phyloP scores from a whole-genome alignment of 2,329 filamentous ascomycete genomes.

The Clonostachys rosea region DNA sequence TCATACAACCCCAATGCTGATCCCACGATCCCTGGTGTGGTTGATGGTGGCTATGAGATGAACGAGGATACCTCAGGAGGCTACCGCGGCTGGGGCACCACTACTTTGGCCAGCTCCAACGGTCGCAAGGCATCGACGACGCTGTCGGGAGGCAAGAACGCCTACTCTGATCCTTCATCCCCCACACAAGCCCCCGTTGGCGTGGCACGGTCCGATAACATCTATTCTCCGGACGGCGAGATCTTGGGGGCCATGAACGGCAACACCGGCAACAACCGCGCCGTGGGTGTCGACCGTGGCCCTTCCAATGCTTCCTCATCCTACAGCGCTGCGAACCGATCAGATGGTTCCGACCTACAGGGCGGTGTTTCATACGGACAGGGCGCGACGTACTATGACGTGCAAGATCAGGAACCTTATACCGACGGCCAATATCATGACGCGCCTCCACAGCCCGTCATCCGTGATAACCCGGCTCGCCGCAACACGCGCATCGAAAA shows the following conservation, averaged over 20 bases:
- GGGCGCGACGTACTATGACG: constrained; percentile 49
- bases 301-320: constrained; percentile 94
- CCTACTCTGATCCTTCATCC: constrained; percentile 71
- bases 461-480: constrained; percentile 86
- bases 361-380: constrained; percentile 34
- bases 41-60: constrained; percentile 60
- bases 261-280: constrained; percentile 58
- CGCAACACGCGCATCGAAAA: constrained; percentile 95
- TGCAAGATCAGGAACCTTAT: constrained; percentile 54
- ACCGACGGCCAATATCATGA: constrained; percentile 38
- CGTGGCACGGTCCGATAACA: constrained; percentile 65
- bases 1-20: constrained; percentile 97
- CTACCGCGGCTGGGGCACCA: constrained; percentile 93
- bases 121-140: constrained; percentile 86
- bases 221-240: constrained; percentile 66
- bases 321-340: constrained; percentile 79
- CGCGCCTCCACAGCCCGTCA: constrained; percentile 65
- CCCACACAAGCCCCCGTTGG: constrained; percentile 61
- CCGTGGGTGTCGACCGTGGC: constrained; percentile 72
- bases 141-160: constrained; percentile 68
- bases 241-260: constrained; percentile 81
- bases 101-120: constrained; percentile 60
- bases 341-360: constrained; percentile 59
- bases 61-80: constrained; percentile 71
- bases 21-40: constrained; percentile 62